Conservation (phyloP, 2,329 filamentous ascomycete species). For the Cladophialophora exuberans region DNA sequence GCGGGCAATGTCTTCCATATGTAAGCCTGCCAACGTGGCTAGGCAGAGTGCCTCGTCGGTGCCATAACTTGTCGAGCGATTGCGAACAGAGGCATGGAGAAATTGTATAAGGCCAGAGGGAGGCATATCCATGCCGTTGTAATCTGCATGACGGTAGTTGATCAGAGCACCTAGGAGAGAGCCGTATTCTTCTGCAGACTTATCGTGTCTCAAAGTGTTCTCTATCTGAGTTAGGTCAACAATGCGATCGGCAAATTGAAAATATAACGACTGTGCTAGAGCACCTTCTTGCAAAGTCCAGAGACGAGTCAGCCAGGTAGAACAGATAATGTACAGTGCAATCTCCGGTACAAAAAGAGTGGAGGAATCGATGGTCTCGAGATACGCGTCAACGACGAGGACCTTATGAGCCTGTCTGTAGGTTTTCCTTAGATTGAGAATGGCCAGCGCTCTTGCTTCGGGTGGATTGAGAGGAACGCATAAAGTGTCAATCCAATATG, state of each 20-base stretch:
- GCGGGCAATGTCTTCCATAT: not conserved
- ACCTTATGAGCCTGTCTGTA: not conserved
- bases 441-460: not conserved
- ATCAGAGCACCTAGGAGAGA: not conserved
- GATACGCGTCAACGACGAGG: not conserved
- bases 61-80: not conserved
- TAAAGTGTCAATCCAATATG: constrained; percentile 2
- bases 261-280: not conserved
- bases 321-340: not conserved
- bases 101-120: not conserved
- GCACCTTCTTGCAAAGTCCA: constrained; percentile 1
- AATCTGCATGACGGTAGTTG: not conserved
- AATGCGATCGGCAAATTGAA: not conserved
- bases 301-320: not conserved
- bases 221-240: not conserved
- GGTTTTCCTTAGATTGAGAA: not conserved
- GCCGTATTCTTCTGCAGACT: not conserved
- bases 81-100: not conserved
- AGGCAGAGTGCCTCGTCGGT: not conserved
- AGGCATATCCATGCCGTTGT: not conserved
- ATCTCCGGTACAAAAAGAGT: not conserved
- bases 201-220: not conserved
- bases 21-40: not conserved
- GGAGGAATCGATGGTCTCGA: not conserved
- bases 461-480: not conserved